phyloP scores from a whole-genome alignment of 371 early-diverging fungal genomes.

The Mortierella sp. region DNA sequence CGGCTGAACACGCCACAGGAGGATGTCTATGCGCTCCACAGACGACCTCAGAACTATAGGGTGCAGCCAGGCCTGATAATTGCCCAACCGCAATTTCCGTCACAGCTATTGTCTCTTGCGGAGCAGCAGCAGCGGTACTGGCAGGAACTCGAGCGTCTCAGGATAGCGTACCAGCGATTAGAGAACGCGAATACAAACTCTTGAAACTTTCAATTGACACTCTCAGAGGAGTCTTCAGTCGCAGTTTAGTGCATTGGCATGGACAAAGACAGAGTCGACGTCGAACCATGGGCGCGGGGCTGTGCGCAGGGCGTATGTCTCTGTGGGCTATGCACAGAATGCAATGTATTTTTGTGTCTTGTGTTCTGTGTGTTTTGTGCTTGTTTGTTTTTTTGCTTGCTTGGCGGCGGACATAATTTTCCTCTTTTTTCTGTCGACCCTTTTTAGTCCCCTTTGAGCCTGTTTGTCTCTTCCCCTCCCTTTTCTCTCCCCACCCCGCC shows the following conservation, averaged over 20 bases:
- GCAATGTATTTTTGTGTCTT: background rate
- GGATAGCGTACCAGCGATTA: background rate
- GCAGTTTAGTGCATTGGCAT: no score
- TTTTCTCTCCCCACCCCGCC: background rate
- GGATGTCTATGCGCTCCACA: background rate
- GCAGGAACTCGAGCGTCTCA: background rate
- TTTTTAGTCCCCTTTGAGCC: background rate
- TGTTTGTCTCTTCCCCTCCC: background rate
- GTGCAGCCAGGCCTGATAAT: background rate
- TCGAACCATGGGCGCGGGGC: no score
- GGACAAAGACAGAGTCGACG: no score
- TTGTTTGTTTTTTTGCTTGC: background rate
- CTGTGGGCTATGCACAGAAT: background rate
- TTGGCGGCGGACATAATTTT: background rate
- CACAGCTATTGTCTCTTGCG: background rate
- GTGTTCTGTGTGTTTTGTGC: background rate
- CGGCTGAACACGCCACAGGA: background rate
- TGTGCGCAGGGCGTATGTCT: background rate
- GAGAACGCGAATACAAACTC: background rate
- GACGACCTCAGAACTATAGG: background rate
- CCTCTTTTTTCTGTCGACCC: constrained; percentile 6
- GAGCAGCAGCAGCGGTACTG: background rate
- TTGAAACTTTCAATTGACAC: no score
- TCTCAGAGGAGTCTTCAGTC: no score
- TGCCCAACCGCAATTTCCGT: background rate